These are phyloP conservation scores for Raphidocelis subcapitata DNA, from an alignment of 139 green algal species.

Conservation along the genomic window DNA sequence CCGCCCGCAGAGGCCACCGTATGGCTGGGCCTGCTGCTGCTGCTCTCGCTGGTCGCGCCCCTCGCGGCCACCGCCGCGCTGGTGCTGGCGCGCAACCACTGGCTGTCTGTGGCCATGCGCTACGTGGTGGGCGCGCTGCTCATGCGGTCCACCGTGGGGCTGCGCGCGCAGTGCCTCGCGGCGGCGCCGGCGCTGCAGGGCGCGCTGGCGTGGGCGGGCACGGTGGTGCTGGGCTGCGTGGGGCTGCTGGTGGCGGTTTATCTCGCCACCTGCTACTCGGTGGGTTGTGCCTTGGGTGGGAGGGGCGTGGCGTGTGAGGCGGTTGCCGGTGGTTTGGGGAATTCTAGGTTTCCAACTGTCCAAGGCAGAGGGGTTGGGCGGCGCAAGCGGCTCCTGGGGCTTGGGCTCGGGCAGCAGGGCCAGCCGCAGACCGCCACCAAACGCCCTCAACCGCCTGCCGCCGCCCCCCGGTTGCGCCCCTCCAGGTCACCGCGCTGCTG, in stretches of 20 bases:
- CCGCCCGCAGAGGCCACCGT: too few relatives aligned
- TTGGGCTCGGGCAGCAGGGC: too few relatives aligned
- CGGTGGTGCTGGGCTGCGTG: neutral
- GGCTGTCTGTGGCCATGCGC: slow-evolving; percentile 17
- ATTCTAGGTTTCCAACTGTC: too few relatives aligned
- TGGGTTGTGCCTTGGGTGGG: neutral
- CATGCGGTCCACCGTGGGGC: too few relatives aligned
- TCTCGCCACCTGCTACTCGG: slow-evolving; percentile 24
- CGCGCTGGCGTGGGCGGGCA: neutral
- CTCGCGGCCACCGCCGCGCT: slow-evolving; percentile 6
- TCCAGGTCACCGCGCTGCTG: slow-evolving; percentile 30
- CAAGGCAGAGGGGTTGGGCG: too few relatives aligned
- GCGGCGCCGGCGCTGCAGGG: neutral
- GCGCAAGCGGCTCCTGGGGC: too few relatives aligned
- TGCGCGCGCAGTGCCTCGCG: too few relatives aligned
- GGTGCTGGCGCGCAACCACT: slow-evolving; percentile 23
- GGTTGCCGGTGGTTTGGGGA: too few relatives aligned
- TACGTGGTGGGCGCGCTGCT: slow-evolving; percentile 2
- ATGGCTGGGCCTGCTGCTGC: slow-evolving; percentile 12
- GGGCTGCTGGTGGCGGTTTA: slow-evolving; percentile 24
- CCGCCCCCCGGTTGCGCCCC: too few relatives aligned
- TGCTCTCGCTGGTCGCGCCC: slow-evolving; percentile 12
- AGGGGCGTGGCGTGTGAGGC: too few relatives aligned
- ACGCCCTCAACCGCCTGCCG: too few relatives aligned
- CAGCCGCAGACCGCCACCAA: too few relatives aligned